Percentiles rank a stretch among this genome's conserved stretches.
Conservation (phyloP, 1,284 basidiomycete genomes). For the Boletus sp. region DNA sequence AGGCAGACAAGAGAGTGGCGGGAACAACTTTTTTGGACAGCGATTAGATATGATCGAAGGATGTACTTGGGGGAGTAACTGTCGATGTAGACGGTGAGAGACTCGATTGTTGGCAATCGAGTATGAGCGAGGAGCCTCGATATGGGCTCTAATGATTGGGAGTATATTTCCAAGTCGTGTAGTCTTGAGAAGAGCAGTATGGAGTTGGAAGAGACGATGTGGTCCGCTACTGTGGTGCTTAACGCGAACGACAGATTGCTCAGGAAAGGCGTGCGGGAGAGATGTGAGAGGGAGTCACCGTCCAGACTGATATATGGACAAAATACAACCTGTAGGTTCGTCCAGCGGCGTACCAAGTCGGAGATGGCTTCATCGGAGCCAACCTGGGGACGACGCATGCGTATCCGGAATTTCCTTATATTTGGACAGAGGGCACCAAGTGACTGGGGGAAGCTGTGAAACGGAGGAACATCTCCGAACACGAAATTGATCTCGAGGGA, state of each 20-base stretch:
- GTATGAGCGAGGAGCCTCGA: not conserved
- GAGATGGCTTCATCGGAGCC: slow-evolving; percentile 3
- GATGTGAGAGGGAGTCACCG: not conserved
- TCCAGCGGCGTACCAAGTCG: not conserved
- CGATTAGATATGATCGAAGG: not conserved
- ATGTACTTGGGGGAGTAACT: not conserved
- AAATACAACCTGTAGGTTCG: not conserved
- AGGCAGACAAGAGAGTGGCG: slow-evolving; percentile 2
- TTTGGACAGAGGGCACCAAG: slow-evolving; percentile 5
- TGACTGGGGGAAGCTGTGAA: not conserved
- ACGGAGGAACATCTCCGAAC: slow-evolving; percentile 3
- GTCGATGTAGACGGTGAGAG: slow-evolving; percentile 2
- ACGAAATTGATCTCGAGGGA: slow-evolving; percentile 5
- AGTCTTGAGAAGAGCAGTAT: slow-evolving; percentile 1
- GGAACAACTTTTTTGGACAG: slow-evolving; percentile 1
- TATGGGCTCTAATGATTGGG: not conserved
- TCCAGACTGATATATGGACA: slow-evolving; percentile 3
- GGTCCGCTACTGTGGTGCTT: not conserved
- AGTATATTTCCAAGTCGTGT: slow-evolving; percentile 2
- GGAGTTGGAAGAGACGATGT: not conserved
- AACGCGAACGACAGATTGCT: slow-evolving; percentile 1
- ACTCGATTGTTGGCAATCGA: not conserved
- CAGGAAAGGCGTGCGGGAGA: slow-evolving; percentile 1
- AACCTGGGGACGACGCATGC: slow-evolving; percentile 6
- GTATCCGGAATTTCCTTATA: not conserved